These are phyloP conservation scores for Cocos nucifera DNA, from an alignment of 176 grass and related monocot species.

Conservation along the genomic window DNA sequence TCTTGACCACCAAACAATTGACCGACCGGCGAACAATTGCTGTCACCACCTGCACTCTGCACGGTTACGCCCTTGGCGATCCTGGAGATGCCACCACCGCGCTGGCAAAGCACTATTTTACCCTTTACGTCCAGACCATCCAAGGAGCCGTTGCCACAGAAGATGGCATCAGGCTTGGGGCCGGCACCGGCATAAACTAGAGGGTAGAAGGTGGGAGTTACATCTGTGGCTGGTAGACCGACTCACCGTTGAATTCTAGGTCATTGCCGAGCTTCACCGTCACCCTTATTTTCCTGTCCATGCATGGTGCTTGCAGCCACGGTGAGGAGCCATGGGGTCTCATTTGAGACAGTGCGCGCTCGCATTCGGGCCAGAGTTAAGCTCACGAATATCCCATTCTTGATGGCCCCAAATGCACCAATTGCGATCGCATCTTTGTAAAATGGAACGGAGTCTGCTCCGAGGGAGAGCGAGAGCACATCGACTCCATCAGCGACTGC, in stretches of 20 bases:
- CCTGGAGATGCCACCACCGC: conserved; percentile 10
- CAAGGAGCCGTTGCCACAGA: conserved; percentile 30
- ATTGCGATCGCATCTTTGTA: conserved; percentile 39
- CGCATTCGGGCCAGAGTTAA: conserved; percentile 40
- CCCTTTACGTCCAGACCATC: conserved; percentile 31
- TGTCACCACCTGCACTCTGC: conserved; percentile 31
- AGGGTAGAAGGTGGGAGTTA: conserved; percentile 16
- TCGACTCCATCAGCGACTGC: conserved; percentile 68
- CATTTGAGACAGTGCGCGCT: conserved; percentile 44
- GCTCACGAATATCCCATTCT: conserved; percentile 57
- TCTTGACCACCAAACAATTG: neutral
- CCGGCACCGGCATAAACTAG: conserved; percentile 18
- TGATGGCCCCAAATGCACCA: conserved; percentile 30
- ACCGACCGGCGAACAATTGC: conserved; percentile 36
- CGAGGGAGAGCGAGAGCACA: conserved; percentile 69
- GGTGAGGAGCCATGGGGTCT: conserved; percentile 86
- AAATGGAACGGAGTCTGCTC: conserved; percentile 32
- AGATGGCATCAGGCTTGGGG: conserved; percentile 4
- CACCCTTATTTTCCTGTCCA: conserved; percentile 31
- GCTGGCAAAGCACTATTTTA: conserved; percentile 62
- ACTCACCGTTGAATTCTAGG: conserved; percentile 36
- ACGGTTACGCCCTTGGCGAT: conserved; percentile 37
- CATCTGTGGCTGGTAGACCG: conserved; percentile 40
- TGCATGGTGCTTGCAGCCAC: conserved; percentile 58
- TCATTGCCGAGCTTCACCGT: conserved; percentile 46